phyloP scores from a whole-genome alignment of 1,139 yeast species.

The Kodamaea suecica region DNA sequence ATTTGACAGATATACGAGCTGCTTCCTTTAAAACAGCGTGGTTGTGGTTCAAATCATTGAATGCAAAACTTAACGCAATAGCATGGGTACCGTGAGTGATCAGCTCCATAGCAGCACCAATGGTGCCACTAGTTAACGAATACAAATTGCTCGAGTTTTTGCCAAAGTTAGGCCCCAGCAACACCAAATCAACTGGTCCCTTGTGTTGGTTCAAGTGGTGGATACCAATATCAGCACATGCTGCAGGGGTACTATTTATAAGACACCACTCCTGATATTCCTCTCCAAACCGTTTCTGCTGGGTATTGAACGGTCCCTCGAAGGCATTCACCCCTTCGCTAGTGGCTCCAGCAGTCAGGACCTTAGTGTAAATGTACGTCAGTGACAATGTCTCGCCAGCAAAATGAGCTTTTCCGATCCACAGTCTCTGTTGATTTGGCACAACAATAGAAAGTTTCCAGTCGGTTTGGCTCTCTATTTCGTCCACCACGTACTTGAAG shows the following conservation, averaged over 20 bases:
- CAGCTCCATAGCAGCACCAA: slow-evolving; percentile 97
- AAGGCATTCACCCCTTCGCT: slow-evolving; percentile 38
- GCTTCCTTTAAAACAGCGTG: slow-evolving; percentile 60
- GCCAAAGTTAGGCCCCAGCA: slow-evolving; percentile 95
- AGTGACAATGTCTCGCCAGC: slow-evolving; percentile 78
- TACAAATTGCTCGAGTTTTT: slow-evolving; percentile 89
- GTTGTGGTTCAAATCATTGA: slow-evolving; percentile 53
- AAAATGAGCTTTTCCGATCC: slow-evolving; percentile 97
- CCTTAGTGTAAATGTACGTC: slow-evolving; percentile 57
- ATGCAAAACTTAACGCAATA: slow-evolving; percentile 83
- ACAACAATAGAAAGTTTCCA: slow-evolving; percentile 87
- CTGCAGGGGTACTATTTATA: slow-evolving; percentile 92
- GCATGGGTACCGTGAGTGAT: slow-evolving; percentile 73
- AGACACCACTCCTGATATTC: slow-evolving; percentile 76
- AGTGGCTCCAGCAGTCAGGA: slow-evolving; percentile 29
- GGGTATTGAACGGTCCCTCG: slow-evolving; percentile 66
- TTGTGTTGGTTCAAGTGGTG: slow-evolving; percentile 61
- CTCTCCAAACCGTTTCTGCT: slow-evolving; percentile 28
- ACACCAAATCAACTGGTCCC: slow-evolving; percentile 70
- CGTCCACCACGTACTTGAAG: slow-evolving; percentile 74
- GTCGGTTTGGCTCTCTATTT: slow-evolving; percentile 58
- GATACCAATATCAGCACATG: slow-evolving; percentile 87
- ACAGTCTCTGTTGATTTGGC: slow-evolving; percentile 72
- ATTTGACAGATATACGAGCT: slow-evolving; percentile 59
- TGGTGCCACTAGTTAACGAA: slow-evolving; percentile 90